phyloP scores from a whole-genome alignment of 805 yeast species.

The Sugiyamaella mastotermitis region DNA sequence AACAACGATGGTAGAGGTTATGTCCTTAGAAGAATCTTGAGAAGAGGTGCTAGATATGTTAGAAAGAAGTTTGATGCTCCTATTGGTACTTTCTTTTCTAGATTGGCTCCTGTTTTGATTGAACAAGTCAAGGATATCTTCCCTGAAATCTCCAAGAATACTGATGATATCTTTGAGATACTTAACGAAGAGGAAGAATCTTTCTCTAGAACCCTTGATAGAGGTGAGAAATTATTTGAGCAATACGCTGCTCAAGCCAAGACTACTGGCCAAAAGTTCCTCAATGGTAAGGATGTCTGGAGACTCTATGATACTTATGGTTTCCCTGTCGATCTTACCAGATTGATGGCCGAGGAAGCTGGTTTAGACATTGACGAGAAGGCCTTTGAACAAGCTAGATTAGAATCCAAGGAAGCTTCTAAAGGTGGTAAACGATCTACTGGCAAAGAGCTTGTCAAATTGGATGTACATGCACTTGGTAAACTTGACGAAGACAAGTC shows the following conservation, averaged over 20 bases:
- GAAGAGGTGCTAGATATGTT: conserved; percentile 97
- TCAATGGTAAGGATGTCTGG: conserved; percentile 96
- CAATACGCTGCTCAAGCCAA: conserved; percentile 83
- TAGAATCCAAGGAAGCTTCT: conserved; percentile 89
- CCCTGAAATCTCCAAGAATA: conserved; percentile 81
- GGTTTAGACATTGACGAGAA: conserved; percentile 87
- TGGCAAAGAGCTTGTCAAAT: conserved; percentile 59
- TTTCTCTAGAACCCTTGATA: conserved; percentile 89
- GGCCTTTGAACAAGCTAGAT: conserved; percentile 86
- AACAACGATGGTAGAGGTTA: conserved; percentile 99
- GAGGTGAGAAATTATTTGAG: conserved; percentile 96
- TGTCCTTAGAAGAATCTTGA: conserved; percentile 89
- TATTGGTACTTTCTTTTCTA: conserved; percentile 88
- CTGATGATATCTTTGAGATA: conserved; percentile 76
- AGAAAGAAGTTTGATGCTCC: conserved; percentile 95
- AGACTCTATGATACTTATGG: conserved; percentile 97
- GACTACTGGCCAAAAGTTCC: conserved; percentile 63
- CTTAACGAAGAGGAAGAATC: conserved; percentile 94
- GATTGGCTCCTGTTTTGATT: conserved; percentile 86
- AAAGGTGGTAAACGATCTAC: conserved; percentile 70
- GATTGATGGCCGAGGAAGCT: conserved; percentile 98
- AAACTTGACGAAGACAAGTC: conserved; percentile 48
- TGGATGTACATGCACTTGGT: conserved; percentile 87
- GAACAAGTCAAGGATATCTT: conserved; percentile 81
- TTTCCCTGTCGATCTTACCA: conserved; percentile 96